Percentiles rank a stretch among this genome's conserved stretches.
Evolutionary conservation across 495 filamentous ascomycete species (phyloP).

Genomic region (Xylaria castorea): DNA sequence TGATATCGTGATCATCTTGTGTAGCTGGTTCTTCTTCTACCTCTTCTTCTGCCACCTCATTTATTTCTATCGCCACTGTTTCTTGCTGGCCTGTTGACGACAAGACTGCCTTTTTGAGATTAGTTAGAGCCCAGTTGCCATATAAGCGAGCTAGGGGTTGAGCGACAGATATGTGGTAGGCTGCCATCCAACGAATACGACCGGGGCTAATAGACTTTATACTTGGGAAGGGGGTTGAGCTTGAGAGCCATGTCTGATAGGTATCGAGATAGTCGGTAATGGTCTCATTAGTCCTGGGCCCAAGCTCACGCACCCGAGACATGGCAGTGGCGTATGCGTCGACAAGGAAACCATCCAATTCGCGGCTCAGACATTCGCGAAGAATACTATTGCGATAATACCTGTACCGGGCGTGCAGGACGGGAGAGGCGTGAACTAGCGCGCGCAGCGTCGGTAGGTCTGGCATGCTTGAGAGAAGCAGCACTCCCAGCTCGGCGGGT

Average conservation of each 20-base stretch:
- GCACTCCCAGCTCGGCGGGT: neutral
- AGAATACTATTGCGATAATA: neutral
- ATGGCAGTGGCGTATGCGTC: neutral
- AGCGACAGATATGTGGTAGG: neutral
- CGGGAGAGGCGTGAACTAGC: neutral
- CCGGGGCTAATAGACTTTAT: neutral
- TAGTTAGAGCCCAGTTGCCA: neutral
- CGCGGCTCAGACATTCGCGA: constrained; percentile 2
- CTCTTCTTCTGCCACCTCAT: neutral
- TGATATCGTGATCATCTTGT: neutral
- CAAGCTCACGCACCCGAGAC: neutral
- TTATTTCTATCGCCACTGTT: neutral
- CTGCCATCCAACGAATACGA: neutral
- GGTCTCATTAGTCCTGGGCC: neutral
- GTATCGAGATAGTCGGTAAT: neutral
- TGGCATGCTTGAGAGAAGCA: neutral
- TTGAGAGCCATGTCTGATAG: neutral
- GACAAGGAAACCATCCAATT: neutral
- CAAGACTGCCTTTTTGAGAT: neutral
- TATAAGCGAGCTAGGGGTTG: constrained; percentile 3
- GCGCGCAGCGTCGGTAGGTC: neutral
- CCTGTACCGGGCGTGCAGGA: neutral
- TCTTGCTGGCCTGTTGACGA: neutral
- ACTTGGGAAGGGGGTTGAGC: neutral
- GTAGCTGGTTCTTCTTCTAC: neutral